Conservation (phyloP, 73 alveolate species). For the Paraurostyla sp. region DNA sequence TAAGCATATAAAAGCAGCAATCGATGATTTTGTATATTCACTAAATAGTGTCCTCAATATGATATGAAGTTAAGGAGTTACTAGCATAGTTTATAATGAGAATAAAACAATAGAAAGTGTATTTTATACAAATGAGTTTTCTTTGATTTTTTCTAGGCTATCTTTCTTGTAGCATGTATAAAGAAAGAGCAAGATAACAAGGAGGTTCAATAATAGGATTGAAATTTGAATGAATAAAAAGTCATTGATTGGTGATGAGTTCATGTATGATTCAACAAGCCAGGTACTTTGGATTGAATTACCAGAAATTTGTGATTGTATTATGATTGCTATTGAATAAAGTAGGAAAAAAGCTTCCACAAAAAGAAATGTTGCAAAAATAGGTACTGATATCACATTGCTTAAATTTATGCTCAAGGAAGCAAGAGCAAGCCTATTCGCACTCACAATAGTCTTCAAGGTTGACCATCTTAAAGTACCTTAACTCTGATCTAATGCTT, state of each 20-base stretch:
- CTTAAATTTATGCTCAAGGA: neutral
- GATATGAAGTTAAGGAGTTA: neutral
- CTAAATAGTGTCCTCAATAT: neutral
- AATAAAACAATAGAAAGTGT: neutral
- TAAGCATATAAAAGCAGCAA: neutral
- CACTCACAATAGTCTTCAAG: neutral
- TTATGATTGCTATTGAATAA: neutral
- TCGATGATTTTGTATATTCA: neutral
- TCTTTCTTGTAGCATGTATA: conserved; percentile 13
- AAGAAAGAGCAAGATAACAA: neutral
- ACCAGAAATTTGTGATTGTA: neutral
- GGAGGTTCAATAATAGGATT: neutral
- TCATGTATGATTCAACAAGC: neutral
- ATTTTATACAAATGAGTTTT: neutral
- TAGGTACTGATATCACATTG: conserved; percentile 6
- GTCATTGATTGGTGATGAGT: conserved; percentile 18
- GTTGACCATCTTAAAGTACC: neutral
- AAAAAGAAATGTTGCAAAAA: conserved; percentile 1
- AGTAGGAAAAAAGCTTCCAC: conserved; percentile 1
- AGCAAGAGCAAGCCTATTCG: neutral
- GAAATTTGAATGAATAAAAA: neutral
- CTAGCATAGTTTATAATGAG: neutral
- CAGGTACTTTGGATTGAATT: neutral
- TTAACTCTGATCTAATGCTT: neutral
- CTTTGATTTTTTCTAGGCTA: neutral